A percentile compares a stretch with the other conserved stretches of the same genome.
Evolutionary conservation across 2,329 filamentous ascomycete species (phyloP).

Genomic region (Nothophoma quercina): DNA sequence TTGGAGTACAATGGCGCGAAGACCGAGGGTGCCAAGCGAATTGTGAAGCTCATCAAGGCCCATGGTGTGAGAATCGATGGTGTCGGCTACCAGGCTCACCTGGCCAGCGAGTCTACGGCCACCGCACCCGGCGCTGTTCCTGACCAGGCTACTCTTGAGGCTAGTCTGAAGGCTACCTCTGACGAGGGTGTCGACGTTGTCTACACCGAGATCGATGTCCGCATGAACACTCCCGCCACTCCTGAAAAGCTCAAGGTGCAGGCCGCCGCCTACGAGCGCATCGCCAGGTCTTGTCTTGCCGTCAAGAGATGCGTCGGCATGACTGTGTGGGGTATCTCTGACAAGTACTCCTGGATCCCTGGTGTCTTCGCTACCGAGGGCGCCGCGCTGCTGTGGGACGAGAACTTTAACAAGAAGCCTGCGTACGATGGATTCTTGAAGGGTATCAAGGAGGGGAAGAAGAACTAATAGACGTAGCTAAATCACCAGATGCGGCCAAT

Average conservation of each 20-base stretch:
- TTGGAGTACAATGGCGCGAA: conserved; percentile 63
- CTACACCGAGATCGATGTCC: conserved; percentile 69
- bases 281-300: conserved; percentile 49
- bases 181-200: conserved; percentile 65
- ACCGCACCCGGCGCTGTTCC: conserved; percentile 52
- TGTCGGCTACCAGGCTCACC: conserved; percentile 69
- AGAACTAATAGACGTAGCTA: conserved; percentile 3
- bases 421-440: conserved; percentile 43
- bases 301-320: conserved; percentile 50
- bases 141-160: conserved; percentile 53
- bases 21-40: conserved; percentile 42
- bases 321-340: conserved; percentile 58
- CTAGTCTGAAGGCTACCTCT: conserved; percentile 61
- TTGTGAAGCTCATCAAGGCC: conserved; percentile 51
- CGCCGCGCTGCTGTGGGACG: conserved; percentile 45
- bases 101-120: conserved; percentile 61
- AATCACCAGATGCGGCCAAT: too few species aligned
- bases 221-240: conserved; percentile 57
- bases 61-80: conserved; percentile 63
- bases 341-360: conserved; percentile 53
- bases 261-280: conserved; percentile 55
- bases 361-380: conserved; percentile 49
- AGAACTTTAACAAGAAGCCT: conserved; percentile 47
- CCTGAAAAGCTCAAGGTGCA: conserved; percentile 56
- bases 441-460: conserved; percentile 31